phyloP scores from a whole-genome alignment of 345 rosid species.

The Gossypioides kirkii region DNA sequence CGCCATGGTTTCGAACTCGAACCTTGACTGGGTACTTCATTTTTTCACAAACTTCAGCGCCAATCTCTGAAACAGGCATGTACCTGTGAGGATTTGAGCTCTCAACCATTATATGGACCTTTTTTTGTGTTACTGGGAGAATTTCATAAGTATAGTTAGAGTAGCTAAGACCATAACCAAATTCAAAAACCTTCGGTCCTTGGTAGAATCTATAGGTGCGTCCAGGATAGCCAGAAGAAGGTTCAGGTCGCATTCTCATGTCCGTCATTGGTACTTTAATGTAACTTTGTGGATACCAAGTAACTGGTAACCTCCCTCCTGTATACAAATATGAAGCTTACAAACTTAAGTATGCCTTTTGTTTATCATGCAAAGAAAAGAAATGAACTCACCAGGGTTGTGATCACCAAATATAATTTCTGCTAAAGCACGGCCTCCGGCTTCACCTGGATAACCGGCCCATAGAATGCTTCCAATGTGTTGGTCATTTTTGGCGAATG shows the following conservation, averaged over 20 bases:
- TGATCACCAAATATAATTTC: conserved; percentile 85
- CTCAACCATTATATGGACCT: conserved; percentile 12
- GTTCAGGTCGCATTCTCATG: conserved; percentile 52
- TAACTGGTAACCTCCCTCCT: conserved; percentile 24
- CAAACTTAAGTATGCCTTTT: neutral
- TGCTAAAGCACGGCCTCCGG: conserved; percentile 71
- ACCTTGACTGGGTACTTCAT: conserved; percentile 28
- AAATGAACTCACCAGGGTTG: conserved; percentile 57
- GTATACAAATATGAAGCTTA: neutral
- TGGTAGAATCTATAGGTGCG: conserved; percentile 54
- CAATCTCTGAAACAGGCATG: conserved; percentile 32
- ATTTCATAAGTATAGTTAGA: conserved; percentile 43
- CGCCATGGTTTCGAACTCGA: conserved; percentile 37
- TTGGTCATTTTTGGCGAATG: conserved; percentile 45
- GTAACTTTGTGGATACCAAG: conserved; percentile 5
- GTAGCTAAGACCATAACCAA: conserved; percentile 60
- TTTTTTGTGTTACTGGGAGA: conserved; percentile 15
- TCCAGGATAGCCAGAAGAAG: conserved; percentile 50
- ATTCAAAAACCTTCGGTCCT: conserved; percentile 42
- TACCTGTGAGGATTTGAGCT: neutral
- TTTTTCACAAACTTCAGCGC: conserved; percentile 29
- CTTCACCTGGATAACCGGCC: conserved; percentile 97
- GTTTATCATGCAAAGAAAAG: neutral
- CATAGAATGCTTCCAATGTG: conserved; percentile 74
- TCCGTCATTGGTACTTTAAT: conserved; percentile 45